Evolutionary conservation across 129 eudicot genomes (phyloP), one percentile per base, ranked within the genome.

Genomic region (Lactuca sativa): DNA sequence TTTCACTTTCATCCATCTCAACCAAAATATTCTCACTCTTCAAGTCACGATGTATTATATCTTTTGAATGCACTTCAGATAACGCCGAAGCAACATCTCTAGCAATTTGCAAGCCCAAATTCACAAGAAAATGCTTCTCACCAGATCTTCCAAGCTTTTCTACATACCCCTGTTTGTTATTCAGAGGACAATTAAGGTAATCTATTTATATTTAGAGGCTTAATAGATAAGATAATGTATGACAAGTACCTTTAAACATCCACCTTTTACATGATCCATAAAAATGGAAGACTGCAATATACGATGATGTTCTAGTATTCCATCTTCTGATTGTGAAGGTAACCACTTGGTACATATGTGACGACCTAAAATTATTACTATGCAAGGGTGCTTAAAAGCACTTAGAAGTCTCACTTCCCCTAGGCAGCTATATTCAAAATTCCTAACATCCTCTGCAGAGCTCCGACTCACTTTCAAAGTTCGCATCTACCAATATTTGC

Each of bases 31-130:
- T 93, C 78, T 83, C 99, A 60, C 99, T 90, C 83, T 93, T 93
- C 72, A 93, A 78, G 78, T 93, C 99, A 40, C 99, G 99, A 74
- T 93, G 99, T 34, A 93, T 93, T 56, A 93, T 81, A 67, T 90
- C 85, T 63, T 80, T 87, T 6, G 88, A 77, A 77, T 93, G 99
- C n/a, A 93, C 73, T 73, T 90, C 99, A 10, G 78, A 48, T 80
- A 93, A 67, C 21, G 95, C 99, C 82, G 73, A 81, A 9, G 97
- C 83, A 34, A 93, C 83, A 76, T 93, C 97, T 71, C 84, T 85
- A 48, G 86, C 87, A 33, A 93, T 83, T 33, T 69, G 72, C 55
- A 93, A 32, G 21, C 81, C 80, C 76, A 90, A 62, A 13, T 66
- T 81, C 40, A 78, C 57, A 6, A 74, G 70, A 18, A 93, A 90